Evolutionary conservation across 1,284 basidiomycete genomes (phyloP).

Genomic region (Ustilago trichophora): DNA sequence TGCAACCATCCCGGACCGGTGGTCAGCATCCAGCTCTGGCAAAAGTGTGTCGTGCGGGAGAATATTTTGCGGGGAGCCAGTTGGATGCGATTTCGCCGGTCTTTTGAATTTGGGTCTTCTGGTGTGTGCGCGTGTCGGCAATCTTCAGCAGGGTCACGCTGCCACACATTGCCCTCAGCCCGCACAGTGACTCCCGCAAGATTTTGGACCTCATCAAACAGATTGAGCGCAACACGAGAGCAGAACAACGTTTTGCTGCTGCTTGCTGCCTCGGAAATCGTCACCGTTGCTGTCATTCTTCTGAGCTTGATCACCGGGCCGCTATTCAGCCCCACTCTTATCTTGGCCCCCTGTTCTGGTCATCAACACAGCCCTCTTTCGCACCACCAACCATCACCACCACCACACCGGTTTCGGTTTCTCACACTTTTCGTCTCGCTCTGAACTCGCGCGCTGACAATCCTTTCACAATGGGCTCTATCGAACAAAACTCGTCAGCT

Average conservation of each 20-base stretch:
- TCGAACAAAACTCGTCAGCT: conserved; percentile 20
- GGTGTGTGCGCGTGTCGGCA: conserved; percentile 15
- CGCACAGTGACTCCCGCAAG: too few species aligned
- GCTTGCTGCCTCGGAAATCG: too few species aligned
- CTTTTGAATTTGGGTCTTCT: not conserved
- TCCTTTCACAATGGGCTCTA: conserved; percentile 16
- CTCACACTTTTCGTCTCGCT: not conserved
- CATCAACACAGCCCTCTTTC: too few species aligned
- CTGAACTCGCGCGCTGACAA: conserved; percentile 4
- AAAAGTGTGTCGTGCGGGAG: conserved; percentile 1
- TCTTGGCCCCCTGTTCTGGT: too few species aligned
- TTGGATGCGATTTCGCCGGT: conserved; percentile 10
- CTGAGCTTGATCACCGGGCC: too few species aligned
- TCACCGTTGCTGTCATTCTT: too few species aligned
- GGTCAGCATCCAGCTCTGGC: not conserved
- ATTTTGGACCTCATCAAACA: too few species aligned
- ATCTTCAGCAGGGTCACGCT: conserved; percentile 31
- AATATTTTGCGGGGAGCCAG: not conserved
- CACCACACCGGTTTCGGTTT: not conserved
- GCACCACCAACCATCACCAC: too few species aligned
- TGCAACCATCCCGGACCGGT: not conserved
- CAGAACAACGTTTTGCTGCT: too few species aligned
- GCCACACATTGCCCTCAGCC: not conserved
- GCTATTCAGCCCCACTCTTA: too few species aligned
- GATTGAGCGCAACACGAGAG: too few species aligned